Conservation (phyloP, 345 rosid species). For the Hibiscus syriacus region DNA sequence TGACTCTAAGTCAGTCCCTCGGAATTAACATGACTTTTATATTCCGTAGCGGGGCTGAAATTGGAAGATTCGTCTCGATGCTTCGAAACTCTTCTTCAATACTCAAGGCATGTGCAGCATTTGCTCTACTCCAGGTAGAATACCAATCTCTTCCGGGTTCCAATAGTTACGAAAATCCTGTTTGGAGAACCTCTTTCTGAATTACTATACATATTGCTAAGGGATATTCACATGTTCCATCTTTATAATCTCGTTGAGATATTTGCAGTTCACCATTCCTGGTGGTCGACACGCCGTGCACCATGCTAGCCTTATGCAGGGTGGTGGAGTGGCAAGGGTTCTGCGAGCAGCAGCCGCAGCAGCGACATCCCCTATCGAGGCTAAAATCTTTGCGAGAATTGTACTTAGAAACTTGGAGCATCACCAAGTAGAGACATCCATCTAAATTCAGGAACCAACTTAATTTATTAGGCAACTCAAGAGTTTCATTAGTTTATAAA, state of each 20-base stretch:
- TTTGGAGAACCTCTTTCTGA: background rate
- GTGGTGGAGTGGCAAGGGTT: slow-evolving; percentile 65
- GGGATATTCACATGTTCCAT: background rate
- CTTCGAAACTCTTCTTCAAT: slow-evolving; percentile 49
- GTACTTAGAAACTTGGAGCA: slow-evolving; percentile 82
- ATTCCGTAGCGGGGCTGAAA: slow-evolving; percentile 63
- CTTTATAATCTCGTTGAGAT: background rate
- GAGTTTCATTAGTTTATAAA: background rate
- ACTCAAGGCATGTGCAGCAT: slow-evolving; percentile 78
- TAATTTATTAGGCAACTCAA: background rate
- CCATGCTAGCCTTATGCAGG: slow-evolving; percentile 86
- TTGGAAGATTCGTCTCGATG: slow-evolving; percentile 71
- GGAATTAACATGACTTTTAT: slow-evolving; percentile 6
- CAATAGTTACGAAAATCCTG: background rate
- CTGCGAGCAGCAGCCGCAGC: slow-evolving; percentile 87
- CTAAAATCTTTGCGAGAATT: slow-evolving; percentile 76
- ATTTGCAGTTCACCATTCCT: slow-evolving; percentile 71
- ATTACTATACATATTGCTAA: background rate
- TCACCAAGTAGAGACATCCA: slow-evolving; percentile 47
- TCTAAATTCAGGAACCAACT: slow-evolving; percentile 1
- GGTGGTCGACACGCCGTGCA: slow-evolving; percentile 85
- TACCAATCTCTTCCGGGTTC: background rate
- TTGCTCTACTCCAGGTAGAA: slow-evolving; percentile 75
- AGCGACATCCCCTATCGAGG: slow-evolving; percentile 67
- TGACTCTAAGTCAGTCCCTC: background rate